A percentile compares a stretch with the other conserved stretches of the same genome.
Conservation (phyloP, 2,329 filamentous ascomycete species). For the Penicillium sp. region DNA sequence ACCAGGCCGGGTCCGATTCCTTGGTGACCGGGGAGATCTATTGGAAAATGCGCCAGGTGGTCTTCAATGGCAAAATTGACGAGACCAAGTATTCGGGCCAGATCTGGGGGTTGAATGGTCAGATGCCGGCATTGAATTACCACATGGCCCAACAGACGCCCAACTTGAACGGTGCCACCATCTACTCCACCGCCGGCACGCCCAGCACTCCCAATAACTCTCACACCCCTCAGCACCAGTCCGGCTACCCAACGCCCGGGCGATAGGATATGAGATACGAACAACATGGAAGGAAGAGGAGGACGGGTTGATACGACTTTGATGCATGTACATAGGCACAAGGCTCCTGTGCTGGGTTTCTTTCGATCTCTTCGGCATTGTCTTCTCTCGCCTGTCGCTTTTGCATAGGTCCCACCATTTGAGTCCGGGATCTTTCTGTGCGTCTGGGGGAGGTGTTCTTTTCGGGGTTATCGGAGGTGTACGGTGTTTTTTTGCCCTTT, state of each 20-base stretch:
- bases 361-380: conserved; percentile 25
- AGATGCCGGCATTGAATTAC: conserved; percentile 57
- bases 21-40: conserved; percentile 92
- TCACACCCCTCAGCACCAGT: conserved; percentile 50
- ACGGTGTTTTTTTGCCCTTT: conserved; percentile 27
- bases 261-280: conserved; percentile 57
- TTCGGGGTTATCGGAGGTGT: conserved; percentile 29
- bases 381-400: conserved; percentile 26
- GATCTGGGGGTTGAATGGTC: conserved; percentile 87
- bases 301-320: conserved; percentile 32
- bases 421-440: conserved; percentile 21
- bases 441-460: conserved; percentile 28
- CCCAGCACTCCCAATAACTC: conserved; percentile 69
- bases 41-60: conserved; percentile 85
- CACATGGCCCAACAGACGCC: conserved; percentile 53
- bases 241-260: conserved; percentile 73
- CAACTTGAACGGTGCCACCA: conserved; percentile 56
- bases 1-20: conserved; percentile 92
- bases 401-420: conserved; percentile 25
- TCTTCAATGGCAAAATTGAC: conserved; percentile 80
- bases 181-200: conserved; percentile 51
- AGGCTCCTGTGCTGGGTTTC: conserved; percentile 30
- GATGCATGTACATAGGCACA: conserved; percentile 42
- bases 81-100: conserved; percentile 79
- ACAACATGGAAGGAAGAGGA: conserved; percentile 6